Evolutionary conservation across 805 yeast genomes (phyloP), one percentile per base, ranked within the genome.

Genomic region (Candida tallmaniae): DNA sequence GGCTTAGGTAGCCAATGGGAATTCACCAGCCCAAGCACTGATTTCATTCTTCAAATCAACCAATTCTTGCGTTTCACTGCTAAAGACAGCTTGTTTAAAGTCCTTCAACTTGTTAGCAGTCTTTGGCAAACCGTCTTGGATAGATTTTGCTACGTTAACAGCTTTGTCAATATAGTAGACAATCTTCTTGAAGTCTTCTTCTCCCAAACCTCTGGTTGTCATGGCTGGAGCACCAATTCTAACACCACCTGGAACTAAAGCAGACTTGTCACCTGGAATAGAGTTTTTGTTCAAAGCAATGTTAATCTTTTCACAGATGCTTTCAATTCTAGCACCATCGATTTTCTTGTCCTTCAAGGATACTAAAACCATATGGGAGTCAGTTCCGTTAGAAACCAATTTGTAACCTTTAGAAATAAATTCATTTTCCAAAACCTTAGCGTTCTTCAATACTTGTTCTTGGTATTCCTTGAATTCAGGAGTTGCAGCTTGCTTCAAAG

Each of bases 221-320:
- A 90, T 90, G 31, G 97, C 97, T 39, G 98, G 98, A 12, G 97
- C 85, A 51, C 98, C 98, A 42, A 90, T 83, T 71, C 98, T 83
- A 46, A 90, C 70, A 51, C 98, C 98, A 42, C 94, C 86, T 54
- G 98, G 98, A 58, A 85, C 87, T 41, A 90, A 73, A 22, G 98
- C 98, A 29, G 96, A 85, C 63, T 79, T 83, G 65, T 90, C 98
- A 52, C 96, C 95, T 41, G 97, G 97, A 47, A 90, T 84, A 32
- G 97, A 83, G 74, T 90, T 90, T 67, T 90, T 90, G 73, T 90
- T 90, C 46, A 89, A 83, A 31, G 97, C 97, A 60, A 90, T 87
- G 72, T 89, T 89, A 52, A 83, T 78, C 52, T 78, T 79, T 66
- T 90, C 97, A 51, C 87, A 78, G 26, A 88, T 82, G 30, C 87